phyloP scores from a whole-genome alignment of 768 basidiomycete species.

The Collybia sordida region DNA sequence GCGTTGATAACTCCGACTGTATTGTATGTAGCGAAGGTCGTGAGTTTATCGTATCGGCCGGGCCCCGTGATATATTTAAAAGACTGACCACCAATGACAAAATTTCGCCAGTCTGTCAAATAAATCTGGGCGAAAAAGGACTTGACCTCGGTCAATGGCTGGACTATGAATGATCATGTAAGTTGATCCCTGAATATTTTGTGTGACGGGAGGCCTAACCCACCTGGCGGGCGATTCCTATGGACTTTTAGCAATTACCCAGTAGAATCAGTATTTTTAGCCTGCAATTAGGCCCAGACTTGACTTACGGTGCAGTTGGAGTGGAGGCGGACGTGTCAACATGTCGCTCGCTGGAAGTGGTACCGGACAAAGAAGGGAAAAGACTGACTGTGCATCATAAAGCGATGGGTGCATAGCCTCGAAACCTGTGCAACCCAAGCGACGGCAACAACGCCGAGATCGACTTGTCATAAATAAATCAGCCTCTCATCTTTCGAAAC shows the following conservation, averaged over 20 bases:
- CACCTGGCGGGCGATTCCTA: neutral
- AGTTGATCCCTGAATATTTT: neutral
- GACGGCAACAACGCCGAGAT: too few relatives aligned
- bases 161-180: slow-evolving; percentile 3
- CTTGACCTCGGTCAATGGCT: slow-evolving; percentile 17
- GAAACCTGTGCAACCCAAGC: neutral
- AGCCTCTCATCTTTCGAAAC: too few relatives aligned
- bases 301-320: slow-evolving; percentile 38
- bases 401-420: neutral
- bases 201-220: neutral
- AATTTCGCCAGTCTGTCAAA: slow-evolving; percentile 40
- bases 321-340: slow-evolving; percentile 40
- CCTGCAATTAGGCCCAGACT: too few relatives aligned
- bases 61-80: neutral
- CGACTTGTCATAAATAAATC: too few relatives aligned
- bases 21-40: neutral
- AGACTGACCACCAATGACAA: slow-evolving; percentile 35
- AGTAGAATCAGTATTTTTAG: too few relatives aligned
- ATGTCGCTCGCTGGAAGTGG: slow-evolving; percentile 34
- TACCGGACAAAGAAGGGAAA: slow-evolving; percentile 37
- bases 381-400: slow-evolving; percentile 4
- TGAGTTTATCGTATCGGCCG: neutral
- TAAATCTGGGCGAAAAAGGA: slow-evolving; percentile 36
- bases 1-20: slow-evolving; percentile 39
- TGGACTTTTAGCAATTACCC: neutral